Conservation (phyloP, 2,329 filamentous ascomycete genomes). For the Aspergillus spinulosporus region DNA sequence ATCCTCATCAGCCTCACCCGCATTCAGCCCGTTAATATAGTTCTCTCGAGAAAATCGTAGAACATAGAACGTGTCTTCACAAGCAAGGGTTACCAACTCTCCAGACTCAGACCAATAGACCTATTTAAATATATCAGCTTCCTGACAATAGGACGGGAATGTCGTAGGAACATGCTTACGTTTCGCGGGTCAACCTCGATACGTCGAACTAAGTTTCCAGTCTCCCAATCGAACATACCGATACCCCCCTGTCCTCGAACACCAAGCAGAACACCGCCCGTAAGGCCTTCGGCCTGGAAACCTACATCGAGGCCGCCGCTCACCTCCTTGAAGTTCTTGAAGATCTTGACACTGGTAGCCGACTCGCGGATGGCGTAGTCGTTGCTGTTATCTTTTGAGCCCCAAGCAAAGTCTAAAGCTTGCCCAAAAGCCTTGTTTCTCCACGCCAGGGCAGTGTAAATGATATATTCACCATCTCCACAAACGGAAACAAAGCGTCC, state of each 20-base stretch:
- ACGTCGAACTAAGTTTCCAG: conserved; percentile 80
- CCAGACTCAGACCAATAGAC: conserved; percentile 98
- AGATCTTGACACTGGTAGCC: conserved; percentile 89
- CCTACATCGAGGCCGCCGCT: conserved; percentile 85
- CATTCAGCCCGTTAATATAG: conserved; percentile 79
- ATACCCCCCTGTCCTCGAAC: conserved; percentile 94
- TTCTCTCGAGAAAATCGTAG: conserved; percentile 86
- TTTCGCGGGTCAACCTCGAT: conserved; percentile 76
- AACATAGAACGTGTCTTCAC: conserved; percentile 94
- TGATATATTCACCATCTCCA: conserved; percentile 97
- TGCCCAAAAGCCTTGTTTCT: conserved; percentile 97
- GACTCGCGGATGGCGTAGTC: conserved; percentile 98
- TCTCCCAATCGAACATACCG: conserved; percentile 95
- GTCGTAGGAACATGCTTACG: conserved; percentile 44
- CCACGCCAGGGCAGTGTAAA: conserved; percentile 94
- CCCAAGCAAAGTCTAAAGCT: conserved; percentile 95
- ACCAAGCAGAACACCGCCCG: conserved; percentile 84
- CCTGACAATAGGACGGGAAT: neutral
- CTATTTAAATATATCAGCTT: conserved; percentile 39
- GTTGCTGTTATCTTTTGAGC: conserved; percentile 94
- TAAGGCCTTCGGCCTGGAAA: conserved; percentile 89
- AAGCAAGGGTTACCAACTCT: conserved; percentile 87
- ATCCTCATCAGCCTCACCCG: conserved; percentile 80
- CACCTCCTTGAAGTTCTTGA: conserved; percentile 97
- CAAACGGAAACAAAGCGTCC: conserved; percentile 86